Evolutionary conservation across 1,139 yeast species (phyloP).

Genomic region (Suhomyces taliae): DNA sequence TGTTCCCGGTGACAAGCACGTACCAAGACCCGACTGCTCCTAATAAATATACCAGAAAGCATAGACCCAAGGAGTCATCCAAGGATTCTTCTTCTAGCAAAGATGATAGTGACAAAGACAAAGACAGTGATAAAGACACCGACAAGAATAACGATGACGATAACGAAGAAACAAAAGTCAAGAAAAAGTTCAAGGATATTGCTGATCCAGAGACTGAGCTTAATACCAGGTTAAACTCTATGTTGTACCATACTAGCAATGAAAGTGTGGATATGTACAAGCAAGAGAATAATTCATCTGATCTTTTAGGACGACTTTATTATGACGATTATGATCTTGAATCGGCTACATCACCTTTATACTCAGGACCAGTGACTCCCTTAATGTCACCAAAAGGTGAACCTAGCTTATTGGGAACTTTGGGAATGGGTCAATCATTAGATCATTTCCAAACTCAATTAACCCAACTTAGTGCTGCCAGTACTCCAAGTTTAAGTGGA

Average conservation of each 20-base stretch:
- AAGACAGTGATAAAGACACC: not conserved
- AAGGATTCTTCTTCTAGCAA: not conserved
- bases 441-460: constrained; percentile 14
- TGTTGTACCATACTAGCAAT: constrained; percentile 40
- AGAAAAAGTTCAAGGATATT: constrained; percentile 5
- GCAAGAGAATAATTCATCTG: constrained; percentile 41
- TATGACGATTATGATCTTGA: constrained; percentile 48
- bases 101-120: too few species aligned
- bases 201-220: constrained; percentile 31
- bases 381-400: constrained; percentile 20
- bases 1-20: not conserved
- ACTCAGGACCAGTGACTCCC: constrained; percentile 19
- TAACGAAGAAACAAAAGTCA: not conserved
- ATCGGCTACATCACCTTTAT: constrained; percentile 22
- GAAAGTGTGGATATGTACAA: constrained; percentile 44
- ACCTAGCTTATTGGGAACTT: constrained; percentile 7
- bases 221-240: constrained; percentile 43
- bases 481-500: constrained; percentile 2
- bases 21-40: constrained; percentile 7
- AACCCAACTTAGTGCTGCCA: constrained; percentile 1
- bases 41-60: constrained; percentile 5
- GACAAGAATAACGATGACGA: not conserved
- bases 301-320: constrained; percentile 44
- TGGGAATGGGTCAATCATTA: constrained; percentile 5
- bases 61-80: not conserved